These are phyloP conservation scores for Linnemannia zychae DNA, from an alignment of 192 early-diverging fungal genomes.

Conservation along the genomic window DNA sequence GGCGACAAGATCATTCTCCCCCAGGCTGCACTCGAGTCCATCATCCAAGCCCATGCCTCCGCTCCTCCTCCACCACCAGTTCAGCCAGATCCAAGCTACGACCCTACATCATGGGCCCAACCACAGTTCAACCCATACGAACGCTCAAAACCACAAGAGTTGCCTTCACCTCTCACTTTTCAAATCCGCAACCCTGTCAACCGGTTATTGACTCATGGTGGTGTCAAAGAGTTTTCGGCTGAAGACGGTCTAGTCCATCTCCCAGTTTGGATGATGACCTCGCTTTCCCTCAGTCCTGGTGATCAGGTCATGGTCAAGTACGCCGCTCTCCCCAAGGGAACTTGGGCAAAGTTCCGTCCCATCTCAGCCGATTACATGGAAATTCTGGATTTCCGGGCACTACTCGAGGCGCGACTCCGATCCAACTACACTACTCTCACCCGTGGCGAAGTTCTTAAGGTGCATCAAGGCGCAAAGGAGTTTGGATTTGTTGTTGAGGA, in stretches of 20 bases:
- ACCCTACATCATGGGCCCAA: constrained; percentile 39
- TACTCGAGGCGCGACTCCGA: constrained; percentile 78
- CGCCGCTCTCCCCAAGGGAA: constrained; percentile 75
- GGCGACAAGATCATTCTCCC: constrained; percentile 74
- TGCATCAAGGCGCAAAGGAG: constrained; percentile 62
- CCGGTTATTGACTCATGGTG: constrained; percentile 62
- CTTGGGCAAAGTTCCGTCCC: constrained; percentile 73
- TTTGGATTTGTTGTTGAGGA: constrained; percentile 74
- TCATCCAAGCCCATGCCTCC: constrained; percentile 52
- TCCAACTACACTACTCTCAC: constrained; percentile 77
- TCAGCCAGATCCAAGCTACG: constrained; percentile 20
- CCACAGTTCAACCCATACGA: background rate
- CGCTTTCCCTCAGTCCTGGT: constrained; percentile 54
- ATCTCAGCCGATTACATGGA: constrained; percentile 65
- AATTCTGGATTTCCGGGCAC: constrained; percentile 71
- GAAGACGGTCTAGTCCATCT: constrained; percentile 62
- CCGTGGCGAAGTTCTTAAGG: constrained; percentile 71
- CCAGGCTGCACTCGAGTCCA: constrained; percentile 61
- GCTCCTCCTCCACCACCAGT: constrained; percentile 18
- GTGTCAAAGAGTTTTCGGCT: constrained; percentile 82
- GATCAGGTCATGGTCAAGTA: constrained; percentile 66
- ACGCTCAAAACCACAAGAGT: constrained; percentile 11
- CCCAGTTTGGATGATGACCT: constrained; percentile 69
- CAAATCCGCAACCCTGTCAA: constrained; percentile 66
- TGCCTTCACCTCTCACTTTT: constrained; percentile 74